phyloP scores from a whole-genome alignment of 352 stramenopile species.

The Globisporangium cylindrosporum region DNA sequence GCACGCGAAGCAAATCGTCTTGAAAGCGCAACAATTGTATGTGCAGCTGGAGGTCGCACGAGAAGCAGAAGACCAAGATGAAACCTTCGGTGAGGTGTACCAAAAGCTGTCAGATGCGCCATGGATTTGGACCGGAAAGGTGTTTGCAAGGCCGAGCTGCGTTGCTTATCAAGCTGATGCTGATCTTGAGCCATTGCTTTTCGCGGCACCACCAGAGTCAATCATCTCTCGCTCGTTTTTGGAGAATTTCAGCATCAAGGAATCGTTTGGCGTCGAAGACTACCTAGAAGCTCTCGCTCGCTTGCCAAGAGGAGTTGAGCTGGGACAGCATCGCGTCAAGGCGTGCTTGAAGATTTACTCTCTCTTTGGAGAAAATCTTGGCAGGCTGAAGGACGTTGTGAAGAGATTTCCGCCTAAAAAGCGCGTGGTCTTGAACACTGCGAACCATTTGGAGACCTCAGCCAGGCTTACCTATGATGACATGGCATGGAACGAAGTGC shows the following conservation, averaged over 20 bases:
- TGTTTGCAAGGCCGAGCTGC: slow-evolving; percentile 49
- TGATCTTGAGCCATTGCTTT: slow-evolving; percentile 59
- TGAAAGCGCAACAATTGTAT: slow-evolving; percentile 60
- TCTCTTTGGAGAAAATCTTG: slow-evolving; percentile 32
- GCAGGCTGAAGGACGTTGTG: slow-evolving; percentile 23
- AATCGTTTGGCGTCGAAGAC: slow-evolving; percentile 45
- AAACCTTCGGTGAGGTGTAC: slow-evolving; percentile 27
- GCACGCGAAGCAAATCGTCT: slow-evolving; percentile 24
- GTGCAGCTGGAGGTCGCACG: slow-evolving; percentile 40
- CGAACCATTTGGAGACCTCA: slow-evolving; percentile 31
- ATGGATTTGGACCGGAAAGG: slow-evolving; percentile 75
- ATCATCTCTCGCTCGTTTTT: slow-evolving; percentile 60
- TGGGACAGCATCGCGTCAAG: slow-evolving; percentile 27
- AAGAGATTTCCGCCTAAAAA: slow-evolving; percentile 30
- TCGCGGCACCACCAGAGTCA: slow-evolving; percentile 47
- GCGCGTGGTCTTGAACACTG: slow-evolving; percentile 40
- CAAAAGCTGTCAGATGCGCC: slow-evolving; percentile 36
- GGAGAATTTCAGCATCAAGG: slow-evolving; percentile 50
- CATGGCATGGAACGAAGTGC: slow-evolving; percentile 76
- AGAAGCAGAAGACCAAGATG: slow-evolving; percentile 25
- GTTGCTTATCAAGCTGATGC: slow-evolving; percentile 44
- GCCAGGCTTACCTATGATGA: slow-evolving; percentile 58
- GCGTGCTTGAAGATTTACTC: slow-evolving; percentile 53
- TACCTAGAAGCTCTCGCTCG: slow-evolving; percentile 52
- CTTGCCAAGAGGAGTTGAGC: slow-evolving; percentile 26